phyloP scores from a whole-genome alignment of 768 basidiomycete species.

The Auricularia cornea region DNA sequence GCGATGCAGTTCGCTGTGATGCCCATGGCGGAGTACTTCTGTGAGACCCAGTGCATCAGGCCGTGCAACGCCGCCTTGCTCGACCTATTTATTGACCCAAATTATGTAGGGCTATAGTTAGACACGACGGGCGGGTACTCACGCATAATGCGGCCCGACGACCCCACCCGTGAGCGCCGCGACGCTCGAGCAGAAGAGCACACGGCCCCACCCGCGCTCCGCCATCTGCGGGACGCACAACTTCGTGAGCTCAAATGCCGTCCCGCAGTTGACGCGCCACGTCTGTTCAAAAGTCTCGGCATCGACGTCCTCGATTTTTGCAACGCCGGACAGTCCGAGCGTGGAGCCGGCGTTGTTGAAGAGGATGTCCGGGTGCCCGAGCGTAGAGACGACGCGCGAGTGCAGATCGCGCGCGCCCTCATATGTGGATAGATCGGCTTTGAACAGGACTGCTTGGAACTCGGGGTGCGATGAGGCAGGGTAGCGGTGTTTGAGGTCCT shows the following conservation, averaged over 20 bases:
- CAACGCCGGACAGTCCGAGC: slow-evolving; percentile 33
- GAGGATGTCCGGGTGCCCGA: slow-evolving; percentile 44
- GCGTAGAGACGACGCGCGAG: slow-evolving; percentile 30
- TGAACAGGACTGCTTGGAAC: slow-evolving; percentile 35
- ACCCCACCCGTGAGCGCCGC: slow-evolving; percentile 46
- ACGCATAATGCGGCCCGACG: slow-evolving; percentile 47
- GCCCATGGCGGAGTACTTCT: slow-evolving; percentile 41
- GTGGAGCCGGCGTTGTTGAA: slow-evolving; percentile 45
- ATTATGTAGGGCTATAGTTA: background rate
- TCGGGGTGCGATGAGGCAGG: slow-evolving; percentile 16
- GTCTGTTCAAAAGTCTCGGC: slow-evolving; percentile 35
- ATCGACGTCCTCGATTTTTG: slow-evolving; percentile 37
- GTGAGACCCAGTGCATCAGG: slow-evolving; percentile 46
- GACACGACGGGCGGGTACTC: background rate
- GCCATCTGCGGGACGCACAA: slow-evolving; percentile 45
- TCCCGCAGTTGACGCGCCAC: slow-evolving; percentile 43
- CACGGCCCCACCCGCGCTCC: slow-evolving; percentile 37
- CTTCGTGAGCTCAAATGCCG: slow-evolving; percentile 41
- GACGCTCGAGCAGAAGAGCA: slow-evolving; percentile 46
- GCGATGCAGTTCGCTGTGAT: slow-evolving; percentile 47
- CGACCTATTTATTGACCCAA: slow-evolving; percentile 14
- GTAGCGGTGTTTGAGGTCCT: slow-evolving; percentile 20
- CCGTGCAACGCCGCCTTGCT: slow-evolving; percentile 50
- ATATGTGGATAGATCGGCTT: slow-evolving; percentile 41
- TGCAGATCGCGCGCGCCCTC: slow-evolving; percentile 37